phyloP scores from a whole-genome alignment of 208 protist genomes.

The Leishmania amazonensis region DNA sequence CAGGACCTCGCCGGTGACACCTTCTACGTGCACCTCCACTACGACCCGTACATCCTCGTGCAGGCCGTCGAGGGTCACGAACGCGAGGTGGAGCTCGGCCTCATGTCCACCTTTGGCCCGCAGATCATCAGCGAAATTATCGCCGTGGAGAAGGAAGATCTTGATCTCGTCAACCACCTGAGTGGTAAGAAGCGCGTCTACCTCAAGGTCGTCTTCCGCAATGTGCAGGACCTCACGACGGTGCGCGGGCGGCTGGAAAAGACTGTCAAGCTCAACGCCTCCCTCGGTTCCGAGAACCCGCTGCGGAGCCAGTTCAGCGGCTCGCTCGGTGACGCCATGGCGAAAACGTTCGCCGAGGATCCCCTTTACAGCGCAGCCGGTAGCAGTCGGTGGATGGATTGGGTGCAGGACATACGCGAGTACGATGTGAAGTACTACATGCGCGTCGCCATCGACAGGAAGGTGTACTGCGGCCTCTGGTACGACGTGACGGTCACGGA shows the following conservation, averaged over 20 bases:
- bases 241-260: conserved; percentile 88
- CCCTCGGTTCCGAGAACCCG: conserved; percentile 43
- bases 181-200: conserved; percentile 92
- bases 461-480: conserved; percentile 96
- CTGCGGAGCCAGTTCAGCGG: conserved; percentile 53
- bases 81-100: conserved; percentile 94
- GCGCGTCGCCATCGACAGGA: conserved; percentile 97
- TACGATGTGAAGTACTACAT: conserved; percentile 99
- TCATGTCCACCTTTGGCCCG: conserved; percentile 91
- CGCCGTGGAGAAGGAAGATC: conserved; percentile 94
- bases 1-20: conserved; percentile 82
- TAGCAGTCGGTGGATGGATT: conserved; percentile 82
- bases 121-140: conserved; percentile 85
- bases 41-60: conserved; percentile 84
- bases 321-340: conserved; percentile 75
- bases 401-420: conserved; percentile 98
- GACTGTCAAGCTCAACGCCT: conserved; percentile 74
- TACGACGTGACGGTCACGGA: conserved; percentile 93
- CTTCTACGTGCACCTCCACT: conserved; percentile 77
- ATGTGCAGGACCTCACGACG: conserved; percentile 92
- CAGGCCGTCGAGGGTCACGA: conserved; percentile 81
- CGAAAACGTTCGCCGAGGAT: conserved; percentile 70
- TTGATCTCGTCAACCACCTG: conserved; percentile 97
- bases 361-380: conserved; percentile 27
- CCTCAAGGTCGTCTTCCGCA: conserved; percentile 96